phyloP scores from a whole-genome alignment of 2,329 filamentous ascomycete genomes.

The Talaromyces amestolkiae region DNA sequence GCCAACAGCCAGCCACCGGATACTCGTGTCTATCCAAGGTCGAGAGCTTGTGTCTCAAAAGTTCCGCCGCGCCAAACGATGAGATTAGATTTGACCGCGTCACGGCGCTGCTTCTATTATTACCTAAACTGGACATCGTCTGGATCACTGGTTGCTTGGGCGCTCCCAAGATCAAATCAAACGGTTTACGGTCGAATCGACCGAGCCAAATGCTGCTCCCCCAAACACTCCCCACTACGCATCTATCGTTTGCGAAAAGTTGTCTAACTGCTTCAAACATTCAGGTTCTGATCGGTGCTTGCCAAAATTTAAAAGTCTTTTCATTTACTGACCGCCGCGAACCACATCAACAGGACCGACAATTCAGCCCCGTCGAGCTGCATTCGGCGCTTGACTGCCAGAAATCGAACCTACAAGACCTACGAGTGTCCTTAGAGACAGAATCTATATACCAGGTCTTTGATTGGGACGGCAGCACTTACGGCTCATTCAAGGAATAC shows the following conservation, averaged over 20 bases:
- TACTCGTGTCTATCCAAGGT: slow-evolving; percentile 8
- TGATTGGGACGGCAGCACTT: background rate
- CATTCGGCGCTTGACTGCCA: slow-evolving; percentile 5
- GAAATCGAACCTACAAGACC: background rate
- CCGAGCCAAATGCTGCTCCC: background rate
- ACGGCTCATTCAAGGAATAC: slow-evolving; percentile 1
- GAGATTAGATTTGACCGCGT: background rate
- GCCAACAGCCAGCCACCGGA: background rate
- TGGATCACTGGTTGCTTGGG: background rate
- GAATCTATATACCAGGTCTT: background rate
- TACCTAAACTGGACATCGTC: background rate
- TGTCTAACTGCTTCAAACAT: slow-evolving; percentile 3
- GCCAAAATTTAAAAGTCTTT: slow-evolving; percentile 1
- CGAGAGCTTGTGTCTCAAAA: background rate
- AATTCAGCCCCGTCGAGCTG: background rate
- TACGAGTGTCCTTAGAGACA: background rate
- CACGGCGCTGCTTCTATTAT: background rate
- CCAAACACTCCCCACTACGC: background rate
- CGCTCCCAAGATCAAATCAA: background rate
- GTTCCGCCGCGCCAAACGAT: background rate
- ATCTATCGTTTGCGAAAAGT: background rate
- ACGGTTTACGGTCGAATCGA: background rate
- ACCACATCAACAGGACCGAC: background rate
- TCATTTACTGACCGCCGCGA: background rate
- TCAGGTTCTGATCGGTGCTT: background rate